Percentiles rank a stretch among this genome's conserved stretches.
phyloP scores from a whole-genome alignment of 2,329 filamentous ascomycete genomes.

The Graphilbum fragrans region DNA sequence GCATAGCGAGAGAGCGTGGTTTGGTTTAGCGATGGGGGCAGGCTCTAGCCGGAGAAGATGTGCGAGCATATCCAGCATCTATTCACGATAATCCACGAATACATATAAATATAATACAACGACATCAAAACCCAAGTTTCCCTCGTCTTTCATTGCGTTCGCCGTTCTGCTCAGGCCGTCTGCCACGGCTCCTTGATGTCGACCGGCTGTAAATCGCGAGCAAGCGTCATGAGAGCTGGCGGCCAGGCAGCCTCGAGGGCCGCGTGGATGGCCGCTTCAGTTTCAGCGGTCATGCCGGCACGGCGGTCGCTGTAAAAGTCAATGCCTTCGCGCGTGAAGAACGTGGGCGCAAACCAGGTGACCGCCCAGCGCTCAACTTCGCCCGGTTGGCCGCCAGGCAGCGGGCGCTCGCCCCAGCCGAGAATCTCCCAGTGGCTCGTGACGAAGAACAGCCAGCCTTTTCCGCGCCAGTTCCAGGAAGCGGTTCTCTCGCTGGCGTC shows the following conservation, averaged over 20 bases:
- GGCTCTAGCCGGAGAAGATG: too few relatives aligned
- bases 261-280: conserved; percentile 15
- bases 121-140: too few relatives aligned
- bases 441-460: conserved; percentile 60
- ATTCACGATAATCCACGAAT: too few relatives aligned
- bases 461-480: conserved; percentile 68
- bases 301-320: conserved; percentile 61
- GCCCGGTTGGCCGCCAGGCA: conserved; percentile 10
- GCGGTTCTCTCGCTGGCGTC: conserved; percentile 9
- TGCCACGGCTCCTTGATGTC: conserved; percentile 40
- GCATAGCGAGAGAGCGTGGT: too few relatives aligned
- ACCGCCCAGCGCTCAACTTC: conserved; percentile 55
- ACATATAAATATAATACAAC: too few relatives aligned
- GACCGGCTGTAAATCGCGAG: conserved; percentile 36
- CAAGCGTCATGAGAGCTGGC: conserved; percentile 39
- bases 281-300: conserved; percentile 45
- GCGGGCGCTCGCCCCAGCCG: conserved; percentile 51
- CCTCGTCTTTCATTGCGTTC: too few relatives aligned
- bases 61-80: too few relatives aligned
- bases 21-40: too few relatives aligned
- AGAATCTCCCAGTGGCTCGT: conserved; percentile 71
- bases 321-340: conserved; percentile 73
- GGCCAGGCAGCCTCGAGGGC: conserved; percentile 27
- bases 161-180: conserved; percentile 9
- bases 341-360: conserved; percentile 71